phyloP scores from a whole-genome alignment of 2,329 filamentous ascomycete genomes.

The Thielaviopsis musarum region DNA sequence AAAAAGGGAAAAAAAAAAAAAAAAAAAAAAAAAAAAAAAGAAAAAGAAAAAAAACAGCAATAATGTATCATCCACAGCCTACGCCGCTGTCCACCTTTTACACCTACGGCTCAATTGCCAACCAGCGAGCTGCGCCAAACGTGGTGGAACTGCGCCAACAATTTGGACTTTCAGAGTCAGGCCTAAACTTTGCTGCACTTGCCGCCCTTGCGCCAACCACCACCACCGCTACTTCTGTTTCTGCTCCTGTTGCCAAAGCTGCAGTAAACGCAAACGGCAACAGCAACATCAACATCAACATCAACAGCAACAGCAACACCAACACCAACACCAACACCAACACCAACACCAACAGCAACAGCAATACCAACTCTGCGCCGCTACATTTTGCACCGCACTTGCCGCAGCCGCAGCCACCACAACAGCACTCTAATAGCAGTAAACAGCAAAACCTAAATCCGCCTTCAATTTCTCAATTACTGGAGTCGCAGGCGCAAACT shows the following conservation, averaged over 20 bases:
- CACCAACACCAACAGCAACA: constrained; percentile 14
- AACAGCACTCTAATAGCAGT: constrained; percentile 1
- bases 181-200: constrained; percentile 17
- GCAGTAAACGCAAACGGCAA: neutral
- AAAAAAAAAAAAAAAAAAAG: neutral
- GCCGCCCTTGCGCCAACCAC: constrained; percentile 1
- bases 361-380: constrained; percentile 15
- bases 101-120: constrained; percentile 14
- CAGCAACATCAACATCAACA: neutral
- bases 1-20: neutral
- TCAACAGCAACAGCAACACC: constrained; percentile 7
- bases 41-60: constrained; percentile 12
- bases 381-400: constrained; percentile 10
- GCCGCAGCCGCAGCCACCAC: constrained; percentile 6
- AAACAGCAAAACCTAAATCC: constrained; percentile 16
- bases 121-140: neutral
- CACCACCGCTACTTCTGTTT: neutral
- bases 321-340: constrained; percentile 12
- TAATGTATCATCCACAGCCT: constrained; percentile 39
- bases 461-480: neutral
- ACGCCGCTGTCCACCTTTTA: constrained; percentile 30
- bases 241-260: neutral
- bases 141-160: neutral
- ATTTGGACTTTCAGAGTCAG: constrained; percentile 24
- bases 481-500: neutral